Evolutionary conservation across 2,329 filamentous ascomycete species (phyloP).

Genomic region (Ophiocordyceps camponoti-saundersi): DNA sequence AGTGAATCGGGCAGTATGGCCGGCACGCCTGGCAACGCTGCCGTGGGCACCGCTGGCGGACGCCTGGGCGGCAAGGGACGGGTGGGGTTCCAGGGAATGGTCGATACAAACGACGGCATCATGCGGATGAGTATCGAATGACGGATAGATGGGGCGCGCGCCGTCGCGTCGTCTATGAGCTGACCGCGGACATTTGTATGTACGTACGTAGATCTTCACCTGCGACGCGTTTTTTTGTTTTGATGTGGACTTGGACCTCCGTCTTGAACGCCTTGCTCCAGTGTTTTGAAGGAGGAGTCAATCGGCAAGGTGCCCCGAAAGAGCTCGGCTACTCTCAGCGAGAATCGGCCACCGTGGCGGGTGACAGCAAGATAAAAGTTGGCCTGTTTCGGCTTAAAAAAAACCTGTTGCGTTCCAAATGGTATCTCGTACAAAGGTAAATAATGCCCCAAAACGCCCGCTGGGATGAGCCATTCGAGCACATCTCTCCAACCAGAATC

Average conservation of each 20-base stretch:
- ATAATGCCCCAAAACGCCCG: background rate
- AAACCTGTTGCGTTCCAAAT: background rate
- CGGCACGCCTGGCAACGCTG: conserved; percentile 11
- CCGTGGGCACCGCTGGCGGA: conserved; percentile 17
- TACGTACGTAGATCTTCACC: no score
- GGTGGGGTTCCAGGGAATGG: conserved; percentile 82
- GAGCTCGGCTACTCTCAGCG: background rate
- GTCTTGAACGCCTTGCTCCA: background rate
- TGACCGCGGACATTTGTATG: background rate
- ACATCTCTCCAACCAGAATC: background rate
- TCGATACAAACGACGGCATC: conserved; percentile 81
- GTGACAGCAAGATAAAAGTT: background rate
- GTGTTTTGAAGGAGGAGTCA: background rate
- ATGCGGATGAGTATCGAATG: conserved; percentile 97
- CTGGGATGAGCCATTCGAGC: background rate
- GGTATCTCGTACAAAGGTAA: background rate
- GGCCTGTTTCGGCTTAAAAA: background rate
- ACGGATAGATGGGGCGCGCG: background rate
- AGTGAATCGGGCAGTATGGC: conserved; percentile 28
- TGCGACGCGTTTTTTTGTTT: background rate
- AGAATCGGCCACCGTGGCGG: background rate
- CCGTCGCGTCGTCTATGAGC: background rate
- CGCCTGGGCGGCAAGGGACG: conserved; percentile 39
- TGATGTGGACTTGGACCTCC: background rate
- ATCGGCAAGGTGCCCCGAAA: background rate